Evolutionary conservation across 129 eudicot genomes (phyloP).

Genomic region (Dittrichia graveolens): DNA sequence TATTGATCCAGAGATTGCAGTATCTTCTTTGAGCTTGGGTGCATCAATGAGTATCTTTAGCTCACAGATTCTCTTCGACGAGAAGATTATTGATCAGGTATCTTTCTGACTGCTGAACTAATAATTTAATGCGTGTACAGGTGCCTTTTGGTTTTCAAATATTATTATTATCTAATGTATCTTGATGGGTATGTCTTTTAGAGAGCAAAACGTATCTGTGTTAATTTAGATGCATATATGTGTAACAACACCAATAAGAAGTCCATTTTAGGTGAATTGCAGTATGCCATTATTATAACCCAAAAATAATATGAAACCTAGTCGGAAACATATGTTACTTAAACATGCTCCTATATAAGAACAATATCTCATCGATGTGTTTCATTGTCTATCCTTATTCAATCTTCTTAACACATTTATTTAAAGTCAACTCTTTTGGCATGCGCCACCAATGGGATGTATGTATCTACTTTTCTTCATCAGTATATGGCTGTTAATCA

Average conservation of each 20-base stretch:
- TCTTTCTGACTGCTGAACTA: slow-evolving; percentile 13
- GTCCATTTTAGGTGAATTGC: no score
- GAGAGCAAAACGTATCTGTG: not conserved
- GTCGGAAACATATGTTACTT: no score
- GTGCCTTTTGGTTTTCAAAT: slow-evolving; percentile 4
- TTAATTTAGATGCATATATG: not conserved
- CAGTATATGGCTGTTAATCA: slow-evolving; percentile 9
- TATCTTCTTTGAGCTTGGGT: slow-evolving; percentile 75
- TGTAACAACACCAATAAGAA: not conserved
- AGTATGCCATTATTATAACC: no score
- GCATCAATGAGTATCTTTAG: slow-evolving; percentile 89
- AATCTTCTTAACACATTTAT: not conserved
- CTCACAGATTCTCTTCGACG: slow-evolving; percentile 79
- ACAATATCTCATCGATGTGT: not conserved
- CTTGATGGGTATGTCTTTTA: not conserved
- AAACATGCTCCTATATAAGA: no score
- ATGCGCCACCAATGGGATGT: slow-evolving; percentile 4
- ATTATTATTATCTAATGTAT: not conserved
- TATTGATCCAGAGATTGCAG: slow-evolving; percentile 81
- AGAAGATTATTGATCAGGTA: slow-evolving; percentile 94
- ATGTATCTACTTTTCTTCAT: slow-evolving; percentile 3
- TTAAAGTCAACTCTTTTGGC: not conserved
- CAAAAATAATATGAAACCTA: no score
- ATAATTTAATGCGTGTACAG: not conserved
- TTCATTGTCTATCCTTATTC: not conserved